These are phyloP conservation scores for Avena insularis DNA, from an alignment of 176 grass and related monocot genomes.

Conservation along the genomic window DNA sequence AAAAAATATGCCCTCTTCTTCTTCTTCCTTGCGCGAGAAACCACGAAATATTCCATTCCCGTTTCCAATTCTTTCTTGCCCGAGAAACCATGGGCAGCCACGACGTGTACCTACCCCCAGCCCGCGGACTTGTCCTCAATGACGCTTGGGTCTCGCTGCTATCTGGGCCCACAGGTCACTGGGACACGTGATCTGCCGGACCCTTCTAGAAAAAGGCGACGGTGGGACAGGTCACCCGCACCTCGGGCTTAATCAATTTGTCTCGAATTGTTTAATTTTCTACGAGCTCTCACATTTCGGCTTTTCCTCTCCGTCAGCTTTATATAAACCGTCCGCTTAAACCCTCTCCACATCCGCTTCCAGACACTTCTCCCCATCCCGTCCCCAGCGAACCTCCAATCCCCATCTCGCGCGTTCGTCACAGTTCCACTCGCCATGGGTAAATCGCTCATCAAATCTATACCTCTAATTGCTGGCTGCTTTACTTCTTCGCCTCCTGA, in stretches of 20 bases:
- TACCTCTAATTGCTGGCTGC: no score
- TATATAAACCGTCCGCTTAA: constrained; percentile 25
- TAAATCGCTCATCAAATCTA: neutral
- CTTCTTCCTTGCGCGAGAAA: constrained; percentile 22
- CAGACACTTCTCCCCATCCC: constrained; percentile 11
- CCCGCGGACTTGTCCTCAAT: fast-evolving
- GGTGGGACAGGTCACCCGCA: constrained; percentile 44
- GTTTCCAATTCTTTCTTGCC: constrained; percentile 8
- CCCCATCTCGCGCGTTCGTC: constrained; percentile 1
- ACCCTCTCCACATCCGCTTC: constrained; percentile 23
- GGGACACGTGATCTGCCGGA: neutral
- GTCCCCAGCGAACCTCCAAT: neutral
- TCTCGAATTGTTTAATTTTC: neutral
- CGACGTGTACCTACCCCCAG: neutral
- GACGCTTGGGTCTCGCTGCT: neutral
- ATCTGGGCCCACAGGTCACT: neutral
- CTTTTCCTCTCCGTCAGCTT: constrained; percentile 2
- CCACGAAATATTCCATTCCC: neutral
- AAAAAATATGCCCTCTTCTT: neutral
- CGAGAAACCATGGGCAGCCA: constrained; percentile 24
- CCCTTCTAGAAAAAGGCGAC: neutral
- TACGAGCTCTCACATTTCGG: neutral
- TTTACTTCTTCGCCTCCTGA: neutral
- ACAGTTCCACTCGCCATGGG: constrained; percentile 42
- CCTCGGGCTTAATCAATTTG: neutral